Conservation (phyloP, 805 yeast species). For the Danielia oregonensis region DNA sequence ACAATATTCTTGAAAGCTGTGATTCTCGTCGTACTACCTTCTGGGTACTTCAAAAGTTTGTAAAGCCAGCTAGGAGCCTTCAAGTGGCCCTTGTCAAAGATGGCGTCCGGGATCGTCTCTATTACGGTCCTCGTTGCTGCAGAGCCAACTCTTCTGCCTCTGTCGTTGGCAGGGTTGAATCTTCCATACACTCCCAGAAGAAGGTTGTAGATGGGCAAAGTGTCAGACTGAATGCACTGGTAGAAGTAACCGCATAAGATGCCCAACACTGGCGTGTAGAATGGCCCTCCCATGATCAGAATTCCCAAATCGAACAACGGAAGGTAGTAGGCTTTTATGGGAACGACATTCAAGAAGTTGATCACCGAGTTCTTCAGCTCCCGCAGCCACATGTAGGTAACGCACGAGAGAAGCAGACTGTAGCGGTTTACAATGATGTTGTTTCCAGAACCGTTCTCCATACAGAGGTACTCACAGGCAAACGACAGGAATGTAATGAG, state of each 20-base stretch:
- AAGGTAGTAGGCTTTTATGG: conserved; percentile 54
- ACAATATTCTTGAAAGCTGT: neutral
- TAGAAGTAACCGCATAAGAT: conserved; percentile 55
- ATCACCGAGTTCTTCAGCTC: conserved; percentile 50
- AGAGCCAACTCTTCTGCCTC: conserved; percentile 34
- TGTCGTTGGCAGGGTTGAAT: neutral
- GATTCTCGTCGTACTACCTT: neutral
- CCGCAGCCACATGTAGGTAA: conserved; percentile 62
- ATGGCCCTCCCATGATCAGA: conserved; percentile 38
- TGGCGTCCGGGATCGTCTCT: conserved; percentile 20
- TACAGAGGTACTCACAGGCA: too few species aligned
- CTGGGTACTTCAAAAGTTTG: conserved; percentile 27
- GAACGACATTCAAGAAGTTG: conserved; percentile 49
- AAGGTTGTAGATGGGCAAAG: conserved; percentile 41
- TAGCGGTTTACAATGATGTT: conserved; percentile 8
- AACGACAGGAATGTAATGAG: too few species aligned
- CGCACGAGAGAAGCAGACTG: conserved; percentile 46
- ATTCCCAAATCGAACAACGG: conserved; percentile 39
- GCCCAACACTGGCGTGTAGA: conserved; percentile 45
- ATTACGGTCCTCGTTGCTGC: too few species aligned
- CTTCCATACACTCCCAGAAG: conserved; percentile 27
- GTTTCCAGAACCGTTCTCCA: conserved; percentile 29
- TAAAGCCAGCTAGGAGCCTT: conserved; percentile 50
- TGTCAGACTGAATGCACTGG: conserved; percentile 58
- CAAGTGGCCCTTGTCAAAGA: conserved; percentile 51